Conservation (phyloP, 2,329 filamentous ascomycete species). For the Penicillium sp. region DNA sequence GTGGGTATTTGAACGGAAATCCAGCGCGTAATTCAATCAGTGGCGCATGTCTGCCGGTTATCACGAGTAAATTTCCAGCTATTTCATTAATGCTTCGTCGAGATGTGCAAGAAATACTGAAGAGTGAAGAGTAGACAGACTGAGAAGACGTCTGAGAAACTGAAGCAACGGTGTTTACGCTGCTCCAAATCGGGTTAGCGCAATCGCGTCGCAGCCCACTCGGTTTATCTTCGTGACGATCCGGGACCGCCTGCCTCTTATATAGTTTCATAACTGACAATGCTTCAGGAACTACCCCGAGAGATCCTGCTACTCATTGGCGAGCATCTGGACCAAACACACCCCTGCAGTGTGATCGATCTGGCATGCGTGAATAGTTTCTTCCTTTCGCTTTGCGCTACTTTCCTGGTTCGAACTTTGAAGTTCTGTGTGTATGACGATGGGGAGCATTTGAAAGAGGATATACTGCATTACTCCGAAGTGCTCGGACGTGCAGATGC, state of each 20-base stretch:
- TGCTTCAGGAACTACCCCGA: background rate
- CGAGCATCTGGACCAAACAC: background rate
- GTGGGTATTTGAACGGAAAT: background rate
- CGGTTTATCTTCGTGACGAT: no score
- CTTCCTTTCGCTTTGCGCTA: background rate
- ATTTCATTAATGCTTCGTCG: background rate
- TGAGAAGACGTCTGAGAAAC: no score
- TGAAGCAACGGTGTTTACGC: conserved; percentile 11
- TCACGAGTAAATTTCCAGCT: background rate
- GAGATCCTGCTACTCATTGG: background rate
- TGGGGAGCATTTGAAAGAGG: background rate
- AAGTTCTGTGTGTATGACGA: background rate
- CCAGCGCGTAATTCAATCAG: background rate
- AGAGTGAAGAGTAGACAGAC: background rate
- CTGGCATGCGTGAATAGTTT: background rate
- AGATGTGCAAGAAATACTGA: background rate
- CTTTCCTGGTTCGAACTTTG: background rate
- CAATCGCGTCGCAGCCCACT: background rate
- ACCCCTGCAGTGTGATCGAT: background rate
- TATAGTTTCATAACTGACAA: no score
- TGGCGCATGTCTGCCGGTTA: background rate
- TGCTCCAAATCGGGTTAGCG: conserved; percentile 12
- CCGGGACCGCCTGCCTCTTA: no score
- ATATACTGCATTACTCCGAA: background rate
- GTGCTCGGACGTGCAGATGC: background rate